Evolutionary conservation across 176 grass and related monocot species (phyloP).

Genomic region (Triticum dicoccoides): DNA sequence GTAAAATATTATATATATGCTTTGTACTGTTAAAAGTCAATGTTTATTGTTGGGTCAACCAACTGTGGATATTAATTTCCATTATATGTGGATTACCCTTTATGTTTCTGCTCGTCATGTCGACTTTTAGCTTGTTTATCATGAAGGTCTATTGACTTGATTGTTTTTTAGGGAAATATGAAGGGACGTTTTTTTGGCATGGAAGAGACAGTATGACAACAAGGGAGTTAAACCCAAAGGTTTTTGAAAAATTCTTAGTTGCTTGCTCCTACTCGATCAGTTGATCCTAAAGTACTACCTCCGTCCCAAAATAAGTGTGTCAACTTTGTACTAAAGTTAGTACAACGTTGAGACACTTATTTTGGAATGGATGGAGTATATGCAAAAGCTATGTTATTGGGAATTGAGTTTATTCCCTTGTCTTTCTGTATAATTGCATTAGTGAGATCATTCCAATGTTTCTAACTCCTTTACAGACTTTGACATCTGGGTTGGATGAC

Average conservation of each 20-base stretch:
- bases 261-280: background rate
- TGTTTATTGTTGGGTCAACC: background rate
- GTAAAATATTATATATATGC: background rate
- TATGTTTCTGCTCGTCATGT: constrained; percentile 12
- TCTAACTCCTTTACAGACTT: constrained; percentile 56
- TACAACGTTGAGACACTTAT: no score
- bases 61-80: background rate
- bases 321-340: no score
- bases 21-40: constrained; percentile 1
- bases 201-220: constrained; percentile 84
- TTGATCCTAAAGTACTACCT: background rate
- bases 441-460: constrained; percentile 15
- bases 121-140: constrained; percentile 4
- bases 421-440: constrained; percentile 13
- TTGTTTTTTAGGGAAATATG: constrained; percentile 57
- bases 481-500: constrained; percentile 95
- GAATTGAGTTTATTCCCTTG: constrained; percentile 11
- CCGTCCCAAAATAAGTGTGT: no score
- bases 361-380: background rate
- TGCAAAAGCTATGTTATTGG: constrained; percentile 12
- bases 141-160: background rate
- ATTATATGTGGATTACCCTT: background rate
- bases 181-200: constrained; percentile 97
- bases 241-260: constrained; percentile 35
- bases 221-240: constrained; percentile 93